phyloP scores from a whole-genome alignment of 352 stramenopile species.

The Phytophthora agathidicida region DNA sequence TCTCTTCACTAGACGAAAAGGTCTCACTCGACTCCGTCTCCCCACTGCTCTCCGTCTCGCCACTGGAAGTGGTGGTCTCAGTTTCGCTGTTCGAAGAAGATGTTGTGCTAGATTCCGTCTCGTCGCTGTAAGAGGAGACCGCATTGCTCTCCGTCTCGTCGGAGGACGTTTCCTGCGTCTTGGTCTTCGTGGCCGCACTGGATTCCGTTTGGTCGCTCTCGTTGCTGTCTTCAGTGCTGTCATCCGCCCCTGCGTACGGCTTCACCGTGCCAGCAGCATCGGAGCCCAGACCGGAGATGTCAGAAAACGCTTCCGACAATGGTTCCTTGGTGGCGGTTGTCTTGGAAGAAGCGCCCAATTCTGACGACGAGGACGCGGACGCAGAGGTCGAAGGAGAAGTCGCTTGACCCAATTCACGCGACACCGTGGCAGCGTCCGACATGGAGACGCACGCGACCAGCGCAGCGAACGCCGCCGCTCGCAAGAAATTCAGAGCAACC shows the following conservation, averaged over 20 bases:
- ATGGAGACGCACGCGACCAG: conserved; percentile 23
- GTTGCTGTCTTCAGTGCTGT: conserved; percentile 4
- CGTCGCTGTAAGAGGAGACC: neutral
- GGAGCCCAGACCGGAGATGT: conserved; percentile 17
- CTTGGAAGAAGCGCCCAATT: neutral
- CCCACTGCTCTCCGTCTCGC: neutral
- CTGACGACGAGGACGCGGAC: conserved; percentile 12
- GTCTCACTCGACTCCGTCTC: neutral
- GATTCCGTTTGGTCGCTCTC: conserved; percentile 19
- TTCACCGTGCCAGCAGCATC: conserved; percentile 21
- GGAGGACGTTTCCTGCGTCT: neutral
- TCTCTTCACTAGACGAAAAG: conserved; percentile 17
- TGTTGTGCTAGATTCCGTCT: neutral
- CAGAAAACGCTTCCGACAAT: conserved; percentile 19
- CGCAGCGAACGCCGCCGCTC: conserved; percentile 12
- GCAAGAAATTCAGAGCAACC: conserved; percentile 22
- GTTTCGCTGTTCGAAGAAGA: conserved; percentile 10
- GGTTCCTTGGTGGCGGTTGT: conserved; percentile 11
- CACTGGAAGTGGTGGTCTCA: too few species aligned
- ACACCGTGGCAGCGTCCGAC: conserved; percentile 8
- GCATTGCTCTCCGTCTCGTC: conserved; percentile 6
- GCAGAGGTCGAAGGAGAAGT: too few species aligned
- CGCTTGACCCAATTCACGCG: conserved; percentile 12
- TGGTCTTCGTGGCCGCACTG: conserved; percentile 8
- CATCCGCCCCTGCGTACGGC: conserved; percentile 8